Evolutionary conservation across 192 early-diverging fungal species (phyloP).

Genomic region (Entomortierella beljakovae): DNA sequence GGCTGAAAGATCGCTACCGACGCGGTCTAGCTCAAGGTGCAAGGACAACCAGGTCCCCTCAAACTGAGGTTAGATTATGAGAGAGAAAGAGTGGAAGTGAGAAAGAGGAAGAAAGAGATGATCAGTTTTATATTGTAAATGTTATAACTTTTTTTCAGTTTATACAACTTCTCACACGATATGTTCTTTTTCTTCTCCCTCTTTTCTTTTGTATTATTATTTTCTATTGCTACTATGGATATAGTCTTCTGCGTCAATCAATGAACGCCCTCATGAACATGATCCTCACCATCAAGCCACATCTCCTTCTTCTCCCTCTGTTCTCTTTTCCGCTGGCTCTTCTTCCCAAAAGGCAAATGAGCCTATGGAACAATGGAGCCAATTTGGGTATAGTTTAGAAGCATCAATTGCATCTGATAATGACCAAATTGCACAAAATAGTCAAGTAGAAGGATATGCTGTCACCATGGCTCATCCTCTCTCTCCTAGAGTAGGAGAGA

Average conservation of each 20-base stretch:
- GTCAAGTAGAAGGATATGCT: not conserved
- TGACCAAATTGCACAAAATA: not conserved
- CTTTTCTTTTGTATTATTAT: not conserved
- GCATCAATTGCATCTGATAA: not conserved
- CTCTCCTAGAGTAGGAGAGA: not conserved
- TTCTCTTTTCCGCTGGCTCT: constrained; percentile 28
- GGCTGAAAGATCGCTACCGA: constrained; percentile 45
- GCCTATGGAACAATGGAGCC: constrained; percentile 39
- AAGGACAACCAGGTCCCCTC: constrained; percentile 28
- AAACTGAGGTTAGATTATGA: constrained; percentile 26
- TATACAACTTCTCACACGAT: no score
- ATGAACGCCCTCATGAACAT: not conserved
- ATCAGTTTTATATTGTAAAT: no score
- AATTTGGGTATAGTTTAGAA: constrained; percentile 20
- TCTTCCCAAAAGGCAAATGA: constrained; percentile 2
- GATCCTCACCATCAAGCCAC: constrained; percentile 44
- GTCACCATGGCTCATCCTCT: constrained; percentile 8
- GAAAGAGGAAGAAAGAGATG: no score
- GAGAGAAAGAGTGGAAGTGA: not conserved
- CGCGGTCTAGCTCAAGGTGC: constrained; percentile 35
- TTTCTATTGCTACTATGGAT: not conserved
- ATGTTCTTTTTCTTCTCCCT: not conserved
- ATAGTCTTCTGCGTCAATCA: not conserved
- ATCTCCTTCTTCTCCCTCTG: constrained; percentile 41
- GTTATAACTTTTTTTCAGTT: no score